Evolutionary conservation across 2,329 filamentous ascomycete genomes (phyloP), one percentile per base, ranked within the genome.

Genomic region (Calonectria pseudoturangicola): DNA sequence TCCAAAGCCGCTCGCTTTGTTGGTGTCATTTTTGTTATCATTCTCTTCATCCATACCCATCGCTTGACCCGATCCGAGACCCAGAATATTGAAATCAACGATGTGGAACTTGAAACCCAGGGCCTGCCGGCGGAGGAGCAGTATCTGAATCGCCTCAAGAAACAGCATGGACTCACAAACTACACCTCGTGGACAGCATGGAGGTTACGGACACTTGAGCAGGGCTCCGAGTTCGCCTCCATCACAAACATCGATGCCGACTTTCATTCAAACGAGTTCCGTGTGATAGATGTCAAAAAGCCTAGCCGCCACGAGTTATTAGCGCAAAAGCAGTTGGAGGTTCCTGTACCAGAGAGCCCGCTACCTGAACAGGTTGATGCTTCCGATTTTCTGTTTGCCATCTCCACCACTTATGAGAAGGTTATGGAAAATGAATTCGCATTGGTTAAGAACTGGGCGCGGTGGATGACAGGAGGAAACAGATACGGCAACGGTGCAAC

Each of bases 391-490:
- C 72, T 88, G 2, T 86, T 88, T 66, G 86, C 85, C 50, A 77
- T 88, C 30, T 85, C 86, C 2, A 86, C 86, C 0, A 86, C 85
- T 15, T 87, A 84, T 68, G 79, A 82, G 18, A 83, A 86, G 5
- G 79, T 88, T 36, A 79, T 80, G 2, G 82, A 83, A 51, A 78
- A 82, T 12, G 82, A 87, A 65, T 83, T 82, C 68, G 82, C 84
- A 12, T 77, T 87, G 50, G 75, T 87, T 7, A 81, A 80, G 50
- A 83, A 85, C 70, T 88, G 87, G 87, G 80, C 84, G 45, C 82
- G 86, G 3, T 88, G 86, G 86, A 82, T 88, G 68, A 87, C 87
- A 0, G 81, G 86, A 54, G 84, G 85, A 4, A 80, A 81, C 10
- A 81, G 83, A 3, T 75, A 77, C 15, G 84, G 84, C 2, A 88